phyloP scores from a whole-genome alignment of 805 yeast genomes.

The Cyberlindnera xishuangbannaensis region DNA sequence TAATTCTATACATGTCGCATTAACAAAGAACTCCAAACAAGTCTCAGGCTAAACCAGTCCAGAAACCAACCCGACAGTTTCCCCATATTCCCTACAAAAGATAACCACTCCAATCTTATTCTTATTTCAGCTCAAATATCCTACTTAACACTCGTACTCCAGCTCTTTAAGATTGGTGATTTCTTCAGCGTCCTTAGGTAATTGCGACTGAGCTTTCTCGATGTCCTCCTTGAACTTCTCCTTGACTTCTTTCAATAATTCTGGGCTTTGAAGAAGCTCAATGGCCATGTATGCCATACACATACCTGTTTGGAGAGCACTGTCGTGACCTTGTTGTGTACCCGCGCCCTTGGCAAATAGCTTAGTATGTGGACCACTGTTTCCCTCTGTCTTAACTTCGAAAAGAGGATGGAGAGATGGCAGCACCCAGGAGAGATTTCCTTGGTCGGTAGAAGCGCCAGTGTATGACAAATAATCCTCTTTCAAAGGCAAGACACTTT shows the following conservation, averaged over 20 bases:
- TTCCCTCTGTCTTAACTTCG: neutral
- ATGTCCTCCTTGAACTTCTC: slow-evolving; percentile 2
- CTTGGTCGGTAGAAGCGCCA: slow-evolving; percentile 9
- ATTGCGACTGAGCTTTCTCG: neutral
- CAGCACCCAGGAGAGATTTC: slow-evolving; percentile 7
- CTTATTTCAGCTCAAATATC: too few species aligned
- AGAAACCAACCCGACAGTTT: too few species aligned
- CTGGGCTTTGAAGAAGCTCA: slow-evolving; percentile 1
- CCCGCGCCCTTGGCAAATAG: slow-evolving; percentile 9
- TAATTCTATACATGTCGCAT: too few species aligned
- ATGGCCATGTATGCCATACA: neutral
- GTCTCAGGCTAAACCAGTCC: too few species aligned
- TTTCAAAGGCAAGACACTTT: neutral
- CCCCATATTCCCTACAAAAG: too few species aligned
- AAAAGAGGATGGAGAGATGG: slow-evolving; percentile 8
- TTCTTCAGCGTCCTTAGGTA: neutral
- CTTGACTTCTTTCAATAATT: slow-evolving; percentile 1
- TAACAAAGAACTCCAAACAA: too few species aligned
- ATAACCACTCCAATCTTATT: too few species aligned
- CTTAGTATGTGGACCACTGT: slow-evolving; percentile 7
- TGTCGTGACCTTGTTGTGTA: slow-evolving; percentile 2
- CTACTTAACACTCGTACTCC: too few species aligned
- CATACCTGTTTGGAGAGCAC: slow-evolving; percentile 5
- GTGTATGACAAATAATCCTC: slow-evolving; percentile 1
- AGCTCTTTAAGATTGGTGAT: too few species aligned